Evolutionary conservation across 176 grass and related monocot genomes (phyloP).

Genomic region (Triticum dicoccoides): DNA sequence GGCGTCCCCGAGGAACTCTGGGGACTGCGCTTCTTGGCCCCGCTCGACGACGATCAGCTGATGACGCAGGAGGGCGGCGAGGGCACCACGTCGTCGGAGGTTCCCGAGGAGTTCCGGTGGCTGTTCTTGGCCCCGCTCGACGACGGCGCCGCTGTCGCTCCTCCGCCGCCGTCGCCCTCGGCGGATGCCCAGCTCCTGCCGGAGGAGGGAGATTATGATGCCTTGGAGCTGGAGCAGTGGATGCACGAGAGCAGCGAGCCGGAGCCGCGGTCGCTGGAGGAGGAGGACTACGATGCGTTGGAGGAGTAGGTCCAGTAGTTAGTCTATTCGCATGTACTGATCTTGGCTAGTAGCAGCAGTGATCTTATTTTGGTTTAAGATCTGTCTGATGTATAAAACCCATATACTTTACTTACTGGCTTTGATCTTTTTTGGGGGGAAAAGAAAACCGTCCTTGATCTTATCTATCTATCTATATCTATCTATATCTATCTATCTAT

Average conservation of each 20-base stretch:
- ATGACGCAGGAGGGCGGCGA: neutral
- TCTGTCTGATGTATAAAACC: too few relatives aligned
- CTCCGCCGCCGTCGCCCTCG: too few relatives aligned
- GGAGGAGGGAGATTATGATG: neutral
- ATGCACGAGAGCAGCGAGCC: neutral
- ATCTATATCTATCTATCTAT: too few relatives aligned
- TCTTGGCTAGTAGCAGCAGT: too few relatives aligned
- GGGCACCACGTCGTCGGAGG: neutral
- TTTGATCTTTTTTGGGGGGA: too few relatives aligned
- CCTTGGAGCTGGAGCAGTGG: neutral
- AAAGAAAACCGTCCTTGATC: too few relatives aligned
- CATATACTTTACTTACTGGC: too few relatives aligned
- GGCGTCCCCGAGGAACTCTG: neutral
- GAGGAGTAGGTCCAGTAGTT: neutral
- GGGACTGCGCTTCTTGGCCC: neutral
- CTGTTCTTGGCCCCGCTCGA: neutral
- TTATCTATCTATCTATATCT: too few relatives aligned
- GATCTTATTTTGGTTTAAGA: too few relatives aligned
- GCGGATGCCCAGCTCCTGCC: neutral
- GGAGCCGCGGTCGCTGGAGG: neutral
- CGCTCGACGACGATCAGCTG: neutral
- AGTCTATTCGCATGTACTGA: too few relatives aligned
- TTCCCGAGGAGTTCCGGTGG: neutral
- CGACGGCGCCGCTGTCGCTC: neutral
- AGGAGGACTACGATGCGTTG: neutral